These are phyloP conservation scores for Lactarius sp. DNA, from an alignment of 768 basidiomycete genomes.

Conservation along the genomic window DNA sequence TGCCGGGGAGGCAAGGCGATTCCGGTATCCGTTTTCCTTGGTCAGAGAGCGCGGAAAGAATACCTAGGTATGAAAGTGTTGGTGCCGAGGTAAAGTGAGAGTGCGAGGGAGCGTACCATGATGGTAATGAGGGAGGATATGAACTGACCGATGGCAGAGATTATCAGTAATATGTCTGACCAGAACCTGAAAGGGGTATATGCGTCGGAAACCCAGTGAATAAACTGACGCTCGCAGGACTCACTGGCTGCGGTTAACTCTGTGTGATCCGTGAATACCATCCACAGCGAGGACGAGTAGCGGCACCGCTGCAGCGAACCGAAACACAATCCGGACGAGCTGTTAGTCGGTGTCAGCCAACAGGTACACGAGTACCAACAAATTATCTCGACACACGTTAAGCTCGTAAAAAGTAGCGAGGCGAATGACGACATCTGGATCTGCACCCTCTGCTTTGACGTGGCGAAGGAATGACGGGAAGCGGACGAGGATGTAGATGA, in stretches of 20 bases:
- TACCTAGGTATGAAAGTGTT: constrained; percentile 39
- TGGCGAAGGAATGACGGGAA: constrained; percentile 68
- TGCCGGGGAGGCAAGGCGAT: constrained; percentile 32
- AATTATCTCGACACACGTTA: constrained; percentile 49
- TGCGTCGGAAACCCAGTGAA: not conserved
- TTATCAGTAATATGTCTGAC: constrained; percentile 64
- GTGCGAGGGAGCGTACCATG: constrained; percentile 46
- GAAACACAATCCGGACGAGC: constrained; percentile 68
- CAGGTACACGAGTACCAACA: not conserved
- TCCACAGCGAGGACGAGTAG: constrained; percentile 64
- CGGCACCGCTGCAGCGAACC: constrained; percentile 69
- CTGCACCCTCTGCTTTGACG: constrained; percentile 70
- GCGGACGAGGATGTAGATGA: constrained; percentile 63
- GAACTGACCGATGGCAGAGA: constrained; percentile 70
- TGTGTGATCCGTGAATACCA: constrained; percentile 47
- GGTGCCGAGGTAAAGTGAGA: not conserved
- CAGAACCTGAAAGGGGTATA: constrained; percentile 10
- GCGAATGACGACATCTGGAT: constrained; percentile 67
- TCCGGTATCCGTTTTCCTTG: constrained; percentile 56
- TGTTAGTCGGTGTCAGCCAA: constrained; percentile 29
- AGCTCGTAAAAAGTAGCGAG: constrained; percentile 71
- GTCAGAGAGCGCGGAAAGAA: constrained; percentile 76
- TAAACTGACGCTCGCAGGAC: constrained; percentile 30
- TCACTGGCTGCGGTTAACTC: constrained; percentile 52
- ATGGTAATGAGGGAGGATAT: constrained; percentile 78